A percentile compares a stretch with the other conserved stretches of the same genome.
Evolutionary conservation across 805 yeast genomes (phyloP).

Genomic region (Pichia eremophila): DNA sequence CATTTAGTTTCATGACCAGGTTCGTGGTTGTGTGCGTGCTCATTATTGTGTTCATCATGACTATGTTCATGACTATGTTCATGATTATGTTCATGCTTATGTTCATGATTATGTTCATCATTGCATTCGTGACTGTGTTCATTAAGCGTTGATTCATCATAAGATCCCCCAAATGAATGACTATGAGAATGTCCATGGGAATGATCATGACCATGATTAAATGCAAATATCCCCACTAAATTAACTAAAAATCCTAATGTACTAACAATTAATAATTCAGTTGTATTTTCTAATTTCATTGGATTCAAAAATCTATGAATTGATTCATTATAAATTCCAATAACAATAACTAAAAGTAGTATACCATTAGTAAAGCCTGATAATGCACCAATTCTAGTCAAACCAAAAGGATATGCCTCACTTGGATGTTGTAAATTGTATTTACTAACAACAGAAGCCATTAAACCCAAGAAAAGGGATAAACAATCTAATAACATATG

Average conservation of each 20-base stretch:
- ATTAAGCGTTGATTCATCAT: background rate
- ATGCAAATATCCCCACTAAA: conserved; percentile 87
- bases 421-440: conserved; percentile 20
- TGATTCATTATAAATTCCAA: conserved; percentile 82
- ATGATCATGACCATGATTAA: conserved; percentile 47
- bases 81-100: background rate
- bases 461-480: conserved; percentile 77
- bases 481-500: conserved; percentile 96
- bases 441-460: conserved; percentile 56
- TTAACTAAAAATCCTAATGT: conserved; percentile 79
- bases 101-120: background rate
- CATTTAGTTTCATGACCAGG: background rate
- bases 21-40: background rate
- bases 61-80: conserved; percentile 1
- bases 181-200: conserved; percentile 19
- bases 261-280: conserved; percentile 79
- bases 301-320: conserved; percentile 74
- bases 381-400: conserved; percentile 75
- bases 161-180: conserved; percentile 18
- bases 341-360: conserved; percentile 75
- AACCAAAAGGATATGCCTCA: conserved; percentile 69
- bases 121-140: conserved; percentile 16
- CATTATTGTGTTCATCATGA: background rate
- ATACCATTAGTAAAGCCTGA: conserved; percentile 96
- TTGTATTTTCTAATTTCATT: conserved; percentile 65